Base-by-base conservation (phyloP, 345 rosid genomes). In the Atalantia buxifolia region DNA sequence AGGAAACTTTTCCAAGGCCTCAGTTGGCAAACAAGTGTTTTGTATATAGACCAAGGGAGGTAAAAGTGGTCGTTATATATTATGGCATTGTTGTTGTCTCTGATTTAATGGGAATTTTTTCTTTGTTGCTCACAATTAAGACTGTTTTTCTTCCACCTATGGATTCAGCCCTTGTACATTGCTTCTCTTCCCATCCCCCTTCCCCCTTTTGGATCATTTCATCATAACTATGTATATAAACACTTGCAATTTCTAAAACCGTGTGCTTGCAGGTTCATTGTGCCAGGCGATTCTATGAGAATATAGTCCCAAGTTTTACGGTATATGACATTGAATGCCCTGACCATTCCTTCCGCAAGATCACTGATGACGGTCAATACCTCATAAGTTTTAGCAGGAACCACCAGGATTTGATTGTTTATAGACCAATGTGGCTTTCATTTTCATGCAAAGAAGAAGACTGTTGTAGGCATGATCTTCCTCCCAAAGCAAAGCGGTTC, bases 301-400 rank as follows among this genome's bases (percentile, higher is more conserved):
- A 96, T 85, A 74, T 96, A 74, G 95, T 96, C 57, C 99, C 99
- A 13, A 90, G 92, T 86, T 86, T 40, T 75, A 94, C 98, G 19
- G 79, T 91, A 73, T 92, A 92, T 80, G 99, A 96, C 56, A 87
- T 96, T 31, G 94, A 92, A 65, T 92, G 92, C 78, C 99, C 98
- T 2, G 98, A 96, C 78, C 91, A 90, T 84, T 88, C 89, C 30
- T 94, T 94, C 82, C 93, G 95, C n/a, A 96, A 96, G 84, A 90
- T 96, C 91, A 94, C 97, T 4, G 97, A 92, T 81, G 99, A 94
- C 72, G 99, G 98, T 72, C 97, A 85, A 64, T 96, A 88, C 89
- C 98, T 96, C 77, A 87, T 96, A 62, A 89, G 91, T 79, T 94
- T 96, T 86, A 91, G 97, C 82, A 88, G 95, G 72, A 96, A 90